Conservation (phyloP, 108 stramenopile species). For the Conticribra weissflogii region DNA sequence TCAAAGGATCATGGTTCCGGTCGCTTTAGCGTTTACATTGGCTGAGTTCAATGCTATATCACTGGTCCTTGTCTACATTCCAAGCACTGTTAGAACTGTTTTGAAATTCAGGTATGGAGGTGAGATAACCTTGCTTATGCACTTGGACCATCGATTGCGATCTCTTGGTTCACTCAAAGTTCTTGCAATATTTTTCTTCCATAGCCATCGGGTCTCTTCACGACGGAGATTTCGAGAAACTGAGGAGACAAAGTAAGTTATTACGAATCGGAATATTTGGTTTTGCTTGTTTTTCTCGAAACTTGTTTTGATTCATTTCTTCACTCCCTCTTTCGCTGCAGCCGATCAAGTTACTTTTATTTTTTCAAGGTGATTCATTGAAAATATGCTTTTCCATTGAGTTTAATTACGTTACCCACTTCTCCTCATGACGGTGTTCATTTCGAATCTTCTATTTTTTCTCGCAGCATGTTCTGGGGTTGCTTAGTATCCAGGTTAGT, state of each 20-base stretch:
- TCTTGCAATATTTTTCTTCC: too few relatives aligned
- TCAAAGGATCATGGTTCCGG: slow-evolving; percentile 2
- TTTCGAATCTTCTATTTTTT: too few relatives aligned
- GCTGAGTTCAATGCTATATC: slow-evolving; percentile 19
- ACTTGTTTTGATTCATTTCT: background rate
- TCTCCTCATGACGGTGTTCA: too few relatives aligned
- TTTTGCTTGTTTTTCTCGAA: background rate
- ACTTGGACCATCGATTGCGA: too few relatives aligned
- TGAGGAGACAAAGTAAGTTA: slow-evolving; percentile 9
- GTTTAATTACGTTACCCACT: too few relatives aligned
- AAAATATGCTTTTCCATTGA: too few relatives aligned
- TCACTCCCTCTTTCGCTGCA: background rate
- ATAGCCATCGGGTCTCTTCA: slow-evolving; percentile 23
- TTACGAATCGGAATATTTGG: background rate
- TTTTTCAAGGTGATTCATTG: slow-evolving; percentile 6
- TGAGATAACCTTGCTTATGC: too few relatives aligned
- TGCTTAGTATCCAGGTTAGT: too few relatives aligned
- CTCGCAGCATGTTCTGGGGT: slow-evolving; percentile 40
- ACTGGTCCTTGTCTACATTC: slow-evolving; percentile 17
- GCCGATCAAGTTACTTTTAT: slow-evolving; percentile 12
- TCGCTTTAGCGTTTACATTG: slow-evolving; percentile 11
- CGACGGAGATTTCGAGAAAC: slow-evolving; percentile 22
- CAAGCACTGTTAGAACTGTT: slow-evolving; percentile 13
- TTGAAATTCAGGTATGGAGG: slow-evolving; percentile 16
- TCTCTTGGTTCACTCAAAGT: too few relatives aligned